Conservation (phyloP, 306 rosid genomes). For the Hippophae gyantsensis region DNA sequence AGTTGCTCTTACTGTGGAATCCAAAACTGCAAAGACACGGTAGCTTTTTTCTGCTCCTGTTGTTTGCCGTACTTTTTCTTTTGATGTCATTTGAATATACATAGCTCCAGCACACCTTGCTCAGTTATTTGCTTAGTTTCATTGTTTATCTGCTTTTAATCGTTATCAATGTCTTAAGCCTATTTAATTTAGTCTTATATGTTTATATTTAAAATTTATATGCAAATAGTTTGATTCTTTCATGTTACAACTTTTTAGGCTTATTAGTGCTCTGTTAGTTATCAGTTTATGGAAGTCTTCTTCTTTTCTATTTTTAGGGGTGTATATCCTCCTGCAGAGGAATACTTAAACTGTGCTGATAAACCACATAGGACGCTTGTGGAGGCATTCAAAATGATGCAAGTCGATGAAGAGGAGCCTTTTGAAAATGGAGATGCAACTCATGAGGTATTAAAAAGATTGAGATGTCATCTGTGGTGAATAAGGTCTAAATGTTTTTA, state of each 20-base stretch:
- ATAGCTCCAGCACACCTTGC: no score
- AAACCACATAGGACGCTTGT: conserved; percentile 69
- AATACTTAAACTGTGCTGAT: conserved; percentile 48
- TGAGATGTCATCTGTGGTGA: neutral
- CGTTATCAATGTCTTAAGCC: no score
- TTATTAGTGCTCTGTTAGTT: conserved; percentile 4
- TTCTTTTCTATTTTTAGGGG: conserved; percentile 47
- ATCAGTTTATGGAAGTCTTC: conserved; percentile 14
- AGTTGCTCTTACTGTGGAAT: conserved; percentile 89
- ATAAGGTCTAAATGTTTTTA: neutral
- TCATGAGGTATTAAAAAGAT: conserved; percentile 47
- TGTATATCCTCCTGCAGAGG: conserved; percentile 60
- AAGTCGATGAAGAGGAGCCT: conserved; percentile 54
- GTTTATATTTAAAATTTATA: no score
- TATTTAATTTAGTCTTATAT: no score
- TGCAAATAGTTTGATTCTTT: neutral
- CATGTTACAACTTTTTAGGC: neutral
- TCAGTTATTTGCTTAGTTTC: no score
- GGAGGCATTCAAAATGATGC: conserved; percentile 81
- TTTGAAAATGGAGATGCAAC: conserved; percentile 75
- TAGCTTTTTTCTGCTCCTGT: conserved; percentile 10
- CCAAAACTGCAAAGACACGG: conserved; percentile 65
- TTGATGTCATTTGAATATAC: no score
- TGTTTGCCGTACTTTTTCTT: no score
- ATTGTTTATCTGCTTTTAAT: no score